Base-by-base conservation (phyloP, 2,329 filamentous ascomycete species). In the Polytolypa hystricis region DNA sequence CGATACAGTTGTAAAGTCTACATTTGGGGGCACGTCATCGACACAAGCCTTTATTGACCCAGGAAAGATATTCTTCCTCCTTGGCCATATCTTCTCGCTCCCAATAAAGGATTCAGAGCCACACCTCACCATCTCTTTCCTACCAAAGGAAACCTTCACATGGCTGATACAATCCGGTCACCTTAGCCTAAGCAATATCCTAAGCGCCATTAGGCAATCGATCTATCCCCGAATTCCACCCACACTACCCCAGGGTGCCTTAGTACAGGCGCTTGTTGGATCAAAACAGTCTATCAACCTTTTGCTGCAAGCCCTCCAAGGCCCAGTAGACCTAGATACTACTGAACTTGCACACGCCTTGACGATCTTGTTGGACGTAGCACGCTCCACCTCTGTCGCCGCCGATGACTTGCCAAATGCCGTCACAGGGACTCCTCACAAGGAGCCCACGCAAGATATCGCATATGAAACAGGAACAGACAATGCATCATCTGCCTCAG, bases 91-190 rank as follows among this genome's bases (percentile, higher is more conserved):
- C 19, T 65, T 64, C 37, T 46, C 52, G 2, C 43, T 37, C 5
- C 27, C 43, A 11, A 39, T 26, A 9, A 52, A 55, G 25, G 29
- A 35, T 12, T 51, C 46, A 6, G 35, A 46, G 1, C 45, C 56
- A 2, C 54, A 46, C 31, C 46, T 62, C 10, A 49, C 43, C 12
- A 46, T 61, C 37, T 47, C 41, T 4, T 42, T 64, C n/a, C 60
- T 60, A 49, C 61, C 62, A 3, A 42, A 47, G 4, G 42, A 43
- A 11, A 62, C 60, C 7, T 61, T 62, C 34, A 42, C 56, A 20
- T 67, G 63, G 62, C 54, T 68, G 9, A 53, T 62, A 30, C 44
- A 53, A 9, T 39, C 55, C 5, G 59, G 62, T 12, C 52, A 62
- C 18, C 39, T 68, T 3, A 60, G 53, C 11, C 38, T 49, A 5